Conservation (phyloP, 805 yeast genomes). For the Metschnikowia similis region DNA sequence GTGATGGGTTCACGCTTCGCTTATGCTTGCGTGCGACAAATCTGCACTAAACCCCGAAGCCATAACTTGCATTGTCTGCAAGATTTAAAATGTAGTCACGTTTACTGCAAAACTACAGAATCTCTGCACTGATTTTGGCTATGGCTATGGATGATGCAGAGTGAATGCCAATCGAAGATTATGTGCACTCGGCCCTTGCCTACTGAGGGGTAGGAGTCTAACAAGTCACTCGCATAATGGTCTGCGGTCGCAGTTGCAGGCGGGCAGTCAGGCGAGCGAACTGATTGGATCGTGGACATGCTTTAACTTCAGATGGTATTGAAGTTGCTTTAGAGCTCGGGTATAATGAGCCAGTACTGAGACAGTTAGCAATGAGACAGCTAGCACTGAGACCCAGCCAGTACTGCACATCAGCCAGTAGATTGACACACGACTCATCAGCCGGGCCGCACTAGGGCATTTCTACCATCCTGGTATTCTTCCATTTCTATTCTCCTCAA, state of each 20-base stretch:
- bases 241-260: not conserved
- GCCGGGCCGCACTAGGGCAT: constrained; percentile 2
- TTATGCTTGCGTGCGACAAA: not conserved
- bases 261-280: not conserved
- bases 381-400: not conserved
- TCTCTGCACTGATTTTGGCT: not conserved
- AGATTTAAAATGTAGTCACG: not conserved
- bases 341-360: no score
- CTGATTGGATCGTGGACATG: not conserved
- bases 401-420: not conserved
- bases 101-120: not conserved
- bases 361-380: no score
- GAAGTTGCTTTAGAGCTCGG: no score
- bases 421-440: not conserved
- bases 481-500: constrained; percentile 1
- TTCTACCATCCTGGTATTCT: not conserved
- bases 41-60: not conserved
- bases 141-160: not conserved
- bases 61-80: not conserved
- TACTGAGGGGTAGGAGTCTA: not conserved
- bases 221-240: not conserved
- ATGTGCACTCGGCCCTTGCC: constrained; percentile 1
- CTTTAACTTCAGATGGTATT: not conserved
- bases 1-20: not conserved
- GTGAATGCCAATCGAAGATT: not conserved